Evolutionary conservation across 176 grass and related monocot genomes (phyloP).

Genomic region (Musa schizocarpa): DNA sequence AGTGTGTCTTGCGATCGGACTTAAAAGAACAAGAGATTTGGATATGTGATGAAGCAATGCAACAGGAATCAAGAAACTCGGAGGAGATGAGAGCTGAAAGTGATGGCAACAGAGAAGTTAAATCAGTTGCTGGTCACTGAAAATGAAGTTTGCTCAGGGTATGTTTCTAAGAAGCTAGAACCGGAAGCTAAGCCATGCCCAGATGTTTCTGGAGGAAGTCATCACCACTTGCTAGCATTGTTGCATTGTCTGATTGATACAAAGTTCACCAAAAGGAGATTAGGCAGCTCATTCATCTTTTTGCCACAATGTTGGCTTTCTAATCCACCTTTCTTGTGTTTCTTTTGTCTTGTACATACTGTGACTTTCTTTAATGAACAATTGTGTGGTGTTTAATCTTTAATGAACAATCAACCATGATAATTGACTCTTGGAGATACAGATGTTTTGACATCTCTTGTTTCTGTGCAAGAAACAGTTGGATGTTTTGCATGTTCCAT

Average conservation of each 20-base stretch:
- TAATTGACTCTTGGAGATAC: no score
- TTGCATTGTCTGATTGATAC: not conserved
- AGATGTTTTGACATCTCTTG: no score
- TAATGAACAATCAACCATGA: no score
- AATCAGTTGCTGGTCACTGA: conserved; percentile 36
- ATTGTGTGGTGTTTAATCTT: no score
- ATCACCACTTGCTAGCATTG: not conserved
- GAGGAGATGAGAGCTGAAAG: conserved; percentile 46
- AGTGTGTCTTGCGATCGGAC: conserved; percentile 34
- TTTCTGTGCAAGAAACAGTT: no score
- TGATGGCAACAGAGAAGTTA: conserved; percentile 28
- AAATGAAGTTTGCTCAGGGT: conserved; percentile 19
- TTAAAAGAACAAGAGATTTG: conserved; percentile 62
- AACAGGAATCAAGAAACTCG: conserved; percentile 30
- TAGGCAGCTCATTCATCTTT: not conserved
- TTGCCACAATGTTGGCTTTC: no score
- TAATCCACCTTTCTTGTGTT: no score
- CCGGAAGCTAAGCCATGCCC: conserved; percentile 31
- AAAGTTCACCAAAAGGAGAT: not conserved
- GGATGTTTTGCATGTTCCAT: no score
- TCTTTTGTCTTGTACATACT: no score
- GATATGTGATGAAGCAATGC: conserved; percentile 34
- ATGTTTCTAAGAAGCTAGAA: conserved; percentile 37
- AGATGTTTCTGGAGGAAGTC: conserved; percentile 33
- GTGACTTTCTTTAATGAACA: no score